Conservation (phyloP, 306 rosid genomes). For the Vigna unguiculata region DNA sequence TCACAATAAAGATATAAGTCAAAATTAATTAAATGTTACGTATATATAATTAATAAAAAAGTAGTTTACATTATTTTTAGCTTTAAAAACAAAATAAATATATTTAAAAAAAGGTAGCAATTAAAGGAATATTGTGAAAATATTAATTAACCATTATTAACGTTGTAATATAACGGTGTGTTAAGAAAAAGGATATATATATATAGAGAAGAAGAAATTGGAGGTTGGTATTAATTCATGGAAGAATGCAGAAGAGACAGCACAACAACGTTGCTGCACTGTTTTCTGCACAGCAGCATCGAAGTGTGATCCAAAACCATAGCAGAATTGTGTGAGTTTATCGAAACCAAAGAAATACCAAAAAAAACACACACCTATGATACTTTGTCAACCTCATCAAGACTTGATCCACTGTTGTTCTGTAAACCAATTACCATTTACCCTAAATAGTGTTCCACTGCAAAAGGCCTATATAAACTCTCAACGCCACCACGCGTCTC, state of each 20-base stretch:
- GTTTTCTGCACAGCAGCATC: neutral
- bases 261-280: neutral
- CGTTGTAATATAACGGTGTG: too few relatives aligned
- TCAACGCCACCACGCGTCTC: neutral
- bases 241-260: neutral
- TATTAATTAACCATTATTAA: too few relatives aligned
- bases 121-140: too few relatives aligned
- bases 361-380: too few relatives aligned
- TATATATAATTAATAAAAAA: too few relatives aligned
- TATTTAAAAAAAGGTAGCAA: too few relatives aligned
- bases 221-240: neutral
- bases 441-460: constrained; percentile 9
- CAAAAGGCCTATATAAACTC: constrained; percentile 30
- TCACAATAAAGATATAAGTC: too few relatives aligned
- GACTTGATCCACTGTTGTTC: neutral
- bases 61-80: too few relatives aligned
- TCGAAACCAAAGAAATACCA: too few relatives aligned
- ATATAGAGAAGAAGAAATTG: neutral
- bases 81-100: too few relatives aligned
- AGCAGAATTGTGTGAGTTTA: neutral
- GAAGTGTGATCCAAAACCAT: constrained; percentile 7
- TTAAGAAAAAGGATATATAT: neutral
- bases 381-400: too few relatives aligned
- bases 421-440: neutral
- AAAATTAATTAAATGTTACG: too few relatives aligned